Base-by-base conservation (phyloP, 345 rosid genomes). In the Garcia nutans region DNA sequence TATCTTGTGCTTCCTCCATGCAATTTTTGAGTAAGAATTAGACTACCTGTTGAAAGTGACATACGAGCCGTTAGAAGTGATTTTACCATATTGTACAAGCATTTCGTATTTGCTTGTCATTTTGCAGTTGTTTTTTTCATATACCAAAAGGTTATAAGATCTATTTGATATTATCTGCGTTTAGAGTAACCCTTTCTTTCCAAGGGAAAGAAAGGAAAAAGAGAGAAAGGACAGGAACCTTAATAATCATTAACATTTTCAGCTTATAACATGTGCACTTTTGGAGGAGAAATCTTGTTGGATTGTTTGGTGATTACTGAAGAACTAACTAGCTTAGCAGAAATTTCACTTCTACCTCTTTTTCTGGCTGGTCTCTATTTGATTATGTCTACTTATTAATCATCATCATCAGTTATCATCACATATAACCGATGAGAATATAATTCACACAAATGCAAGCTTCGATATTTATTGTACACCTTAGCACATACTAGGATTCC, bases 1-100 rank as follows among this genome's bases (percentile, higher is more conserved):
- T 22, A 68, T 77, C 55, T 47, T 47, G 54, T 70, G 10, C 45
- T 26, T 77, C 57, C 45, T 65, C 66, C 61, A 22, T n/a, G 77
- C 45, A 61, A 55, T 65, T 58, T 65, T 50, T 62, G 5, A 19
- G 55, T 19, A 65, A 68, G 74, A 75, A 22, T 57, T 69, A 9
- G 72, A 61, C 57, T 73, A 74, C 59, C 62, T 73, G 76, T 45
- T 69, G 77, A 82, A 61, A 77, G 72, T 61, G 65, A 58, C 81
- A 31, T 13, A 28, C 33, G 60, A 17, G 56, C 63, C 22, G 61
- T 28, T 63, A 42, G 72, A 59, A 74, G 26, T 71, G 33, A 20
- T 59, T 76, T 50, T 61, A 58, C 64, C 55, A 57, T 60, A 16
- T 72, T 68, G 63, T 33, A 70, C 33, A 60, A 71, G 74, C 77